Base-by-base conservation (phyloP, 1,284 basidiomycete species). In the Ceratobasidium sp. region DNA sequence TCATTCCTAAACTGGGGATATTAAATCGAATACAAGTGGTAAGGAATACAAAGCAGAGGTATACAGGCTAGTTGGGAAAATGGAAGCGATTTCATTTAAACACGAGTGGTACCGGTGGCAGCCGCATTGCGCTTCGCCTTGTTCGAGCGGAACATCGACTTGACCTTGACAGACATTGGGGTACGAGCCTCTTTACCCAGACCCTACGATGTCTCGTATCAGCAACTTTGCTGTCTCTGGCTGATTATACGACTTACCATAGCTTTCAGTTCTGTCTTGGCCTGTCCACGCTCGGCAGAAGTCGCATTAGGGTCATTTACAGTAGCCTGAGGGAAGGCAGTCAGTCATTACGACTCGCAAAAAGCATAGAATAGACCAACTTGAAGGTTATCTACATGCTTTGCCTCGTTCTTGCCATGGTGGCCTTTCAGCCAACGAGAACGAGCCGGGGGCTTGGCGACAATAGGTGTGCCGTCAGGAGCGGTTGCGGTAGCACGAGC, bases 121-220 rank as follows among this genome's bases (percentile, higher is more conserved):
- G 34, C 21, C 26, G 36, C 48, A 23, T n/a, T 36, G 23, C 45
- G 28, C 18, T 46, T n/a, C 28, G 50, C 50, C 28, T 69, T 69
- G 65, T 69, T 69, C 9, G 65, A 69, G 23, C 65, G 65, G 52
- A 69, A 69, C 52, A 69, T 69, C 8, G 65, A 69, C 52, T 57
- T 69, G 65, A 69, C 65, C 46, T 53, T 55, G 39, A 69, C 65
- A 28, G 50, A 55, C 52, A 69, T 69, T 10, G 65, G 65, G 10
- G 57, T 52, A 30, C 57, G 65, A 43, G 65, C 65, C 52, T 67
- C 52, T n/a, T 39, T 32, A 16, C 52, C 64, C 9, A 21, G 65
- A 12, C 65, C 65, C 65, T 69, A 59, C 16, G 18, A n/a, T 3
- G 26, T 39, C 21, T 2, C 9, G 16, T 6, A 34, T 23, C 3